These are phyloP conservation scores for Tinospora cordifolia DNA, from an alignment of 164 flowering plant species.

Conservation along the genomic window DNA sequence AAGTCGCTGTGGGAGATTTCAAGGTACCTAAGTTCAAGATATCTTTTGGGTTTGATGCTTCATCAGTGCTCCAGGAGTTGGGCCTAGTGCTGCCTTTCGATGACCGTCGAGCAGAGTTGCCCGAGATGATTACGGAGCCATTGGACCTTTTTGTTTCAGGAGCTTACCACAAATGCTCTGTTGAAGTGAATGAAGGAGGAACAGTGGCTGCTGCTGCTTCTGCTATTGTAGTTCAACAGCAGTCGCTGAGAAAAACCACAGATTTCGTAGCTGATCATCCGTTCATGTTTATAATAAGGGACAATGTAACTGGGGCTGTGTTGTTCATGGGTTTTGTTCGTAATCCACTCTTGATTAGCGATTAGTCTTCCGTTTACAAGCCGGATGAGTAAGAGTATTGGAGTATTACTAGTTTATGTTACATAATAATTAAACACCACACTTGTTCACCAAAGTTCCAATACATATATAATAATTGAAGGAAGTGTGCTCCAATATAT, in stretches of 20 bases:
- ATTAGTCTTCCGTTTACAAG: too few relatives aligned
- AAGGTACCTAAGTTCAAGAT: constrained; percentile 25
- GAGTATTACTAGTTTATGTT: too few relatives aligned
- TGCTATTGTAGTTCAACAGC: too few relatives aligned
- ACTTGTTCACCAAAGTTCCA: too few relatives aligned
- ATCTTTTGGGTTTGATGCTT: constrained; percentile 16
- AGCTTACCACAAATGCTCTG: constrained; percentile 9
- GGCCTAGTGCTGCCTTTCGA: constrained; percentile 12
- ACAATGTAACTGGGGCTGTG: constrained; percentile 7
- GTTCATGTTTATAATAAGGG: constrained; percentile 14
- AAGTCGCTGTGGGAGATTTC: neutral
- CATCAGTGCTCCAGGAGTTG: constrained; percentile 3
- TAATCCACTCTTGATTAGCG: neutral
- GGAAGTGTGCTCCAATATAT: too few relatives aligned
- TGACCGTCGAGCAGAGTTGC: too few relatives aligned
- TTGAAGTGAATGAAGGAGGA: constrained; percentile 13
- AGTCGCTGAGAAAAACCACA: neutral
- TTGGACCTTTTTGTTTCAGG: neutral
- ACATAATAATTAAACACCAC: too few relatives aligned
- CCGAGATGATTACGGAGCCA: too few relatives aligned
- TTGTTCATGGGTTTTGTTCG: constrained; percentile 8
- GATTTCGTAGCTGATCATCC: constrained; percentile 12
- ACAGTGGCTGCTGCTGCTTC: constrained; percentile 13
- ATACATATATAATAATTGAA: too few relatives aligned
- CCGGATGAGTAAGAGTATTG: too few relatives aligned